Evolutionary conservation across 345 rosid species (phyloP), one percentile per base, ranked within the genome.

Genomic region (Acer yangbiense): DNA sequence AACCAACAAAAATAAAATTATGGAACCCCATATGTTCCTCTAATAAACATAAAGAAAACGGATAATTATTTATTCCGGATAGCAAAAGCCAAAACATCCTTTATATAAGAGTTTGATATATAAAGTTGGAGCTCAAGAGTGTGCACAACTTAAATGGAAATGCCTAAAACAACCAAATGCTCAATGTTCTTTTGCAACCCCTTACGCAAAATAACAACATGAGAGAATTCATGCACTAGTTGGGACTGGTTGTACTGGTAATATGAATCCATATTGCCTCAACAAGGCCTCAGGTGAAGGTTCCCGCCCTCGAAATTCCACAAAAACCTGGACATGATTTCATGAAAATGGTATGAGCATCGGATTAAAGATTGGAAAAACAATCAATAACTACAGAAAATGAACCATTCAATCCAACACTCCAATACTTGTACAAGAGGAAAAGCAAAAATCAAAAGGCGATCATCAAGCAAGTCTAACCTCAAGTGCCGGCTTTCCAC

Each of bases 201-300:
- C 46, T 43, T 43, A 8, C 0, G 46, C 9, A 43, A 7, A 43
- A 7, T 43, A 7, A 43, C 46, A 74, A 3, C 3, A 10, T 18
- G 3, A 27, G 27, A 17, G 69, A 23, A 25, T 41, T 83, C 72
- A 85, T 25, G 86, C 86, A 61, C 77, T 78, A 68, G 88, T 88
- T 65, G 90, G 16, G 35, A 75, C 83, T 13, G 90, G 7, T 5
- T 35, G 39, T 35, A 4, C 39, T 35, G 39, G 39, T 35, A 4
- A 6, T 35, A 35, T 35, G 39, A 35, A 35, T 35, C 39, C 39
- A 35, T 35, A 35, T 35, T 94, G 98, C 78, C 95, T 85, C 27
- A 94, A 95, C 66, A 94, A 84, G 48, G 98, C 88, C 74, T 92
- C 95, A 0, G 97, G 98, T 65, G 97, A 93, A 80, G 97, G 98